Conservation (phyloP, 2,329 filamentous ascomycete genomes). For the Daldinia eschscholtzii region DNA sequence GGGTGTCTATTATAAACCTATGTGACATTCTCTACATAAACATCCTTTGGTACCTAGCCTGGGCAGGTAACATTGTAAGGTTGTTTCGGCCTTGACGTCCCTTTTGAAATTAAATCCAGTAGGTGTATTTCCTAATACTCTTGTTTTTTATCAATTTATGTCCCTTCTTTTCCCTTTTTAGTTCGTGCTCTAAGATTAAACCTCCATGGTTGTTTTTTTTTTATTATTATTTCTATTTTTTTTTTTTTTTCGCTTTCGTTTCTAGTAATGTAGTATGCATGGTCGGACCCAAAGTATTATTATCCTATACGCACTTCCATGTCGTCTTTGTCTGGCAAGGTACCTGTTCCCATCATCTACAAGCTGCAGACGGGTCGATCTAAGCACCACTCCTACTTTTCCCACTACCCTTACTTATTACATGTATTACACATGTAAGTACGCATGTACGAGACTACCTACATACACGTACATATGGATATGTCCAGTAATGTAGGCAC, state of each 20-base stretch:
- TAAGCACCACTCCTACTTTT: slow-evolving; percentile 43
- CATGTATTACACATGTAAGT: slow-evolving; percentile 31
- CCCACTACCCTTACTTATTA: slow-evolving; percentile 34
- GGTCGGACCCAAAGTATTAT: slow-evolving; percentile 36
- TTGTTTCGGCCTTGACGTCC: slow-evolving; percentile 37
- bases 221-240: background rate
- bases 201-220: slow-evolving; percentile 7
- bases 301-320: slow-evolving; percentile 31
- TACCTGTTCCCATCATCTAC: slow-evolving; percentile 42
- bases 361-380: slow-evolving; percentile 47
- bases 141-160: slow-evolving; percentile 23
- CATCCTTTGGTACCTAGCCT: slow-evolving; percentile 26
- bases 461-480: slow-evolving; percentile 4
- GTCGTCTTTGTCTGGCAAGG: slow-evolving; percentile 33
- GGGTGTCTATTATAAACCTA: slow-evolving; percentile 27
- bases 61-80: slow-evolving; percentile 38
- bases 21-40: slow-evolving; percentile 29
- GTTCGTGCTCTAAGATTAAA: slow-evolving; percentile 22
- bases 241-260: background rate
- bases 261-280: slow-evolving; percentile 29
- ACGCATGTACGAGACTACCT: slow-evolving; percentile 24
- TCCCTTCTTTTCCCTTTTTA: slow-evolving; percentile 28
- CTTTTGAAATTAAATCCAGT: slow-evolving; percentile 36
- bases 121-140: slow-evolving; percentile 18
- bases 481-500: slow-evolving; percentile 9